Base-by-base conservation (phyloP, 1,139 yeast species). In the Candida sp. region DNA sequence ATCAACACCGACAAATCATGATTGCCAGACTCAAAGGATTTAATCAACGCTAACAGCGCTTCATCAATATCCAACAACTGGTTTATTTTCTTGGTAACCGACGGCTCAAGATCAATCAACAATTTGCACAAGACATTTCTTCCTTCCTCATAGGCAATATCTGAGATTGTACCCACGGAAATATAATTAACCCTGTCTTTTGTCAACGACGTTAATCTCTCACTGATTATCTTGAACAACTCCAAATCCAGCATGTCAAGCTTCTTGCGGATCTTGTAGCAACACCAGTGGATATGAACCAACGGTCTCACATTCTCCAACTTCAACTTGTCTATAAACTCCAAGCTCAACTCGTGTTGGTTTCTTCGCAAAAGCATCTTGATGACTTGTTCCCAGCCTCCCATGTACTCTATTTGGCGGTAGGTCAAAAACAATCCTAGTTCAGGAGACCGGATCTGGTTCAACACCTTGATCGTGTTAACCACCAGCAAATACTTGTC, bases 111-210 rank as follows among this genome's bases (percentile, higher is more conserved):
- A 49, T 85, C 80, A 3, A 90, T 77, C 28, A 93, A 67, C 45
- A 80, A 71, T 51, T 86, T 83, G 33, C 97, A 88, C 28, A 94
- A 70, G 28, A 77, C 76, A 4, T 80, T 67, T 34, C 98, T 75
- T 2, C 99, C 99, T 66, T 94, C 98, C 57, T 88, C 87, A 60
- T 81, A 85, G 1, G 98, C 97, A 27, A 83, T 77, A 17, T 78
- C 76, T 0, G 96, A 85, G 35, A 94, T 83, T 41, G 79, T 74
- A 8, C 84, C 84, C 61, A 86, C 85, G 0, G 96, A 79, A 0
- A 88, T 70, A 28, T 67, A 66, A 50, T 72, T 73, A 17, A 58
- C 57, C 44, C 47, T 41, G 25, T 50, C 41, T 11, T 48, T 46
- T 47, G 37, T 58, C 59, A 52, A 42, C 34, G 71, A 62, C 2